Evolutionary conservation across 2,329 filamentous ascomycete species (phyloP).

Genomic region (Aspergillus tamarii): DNA sequence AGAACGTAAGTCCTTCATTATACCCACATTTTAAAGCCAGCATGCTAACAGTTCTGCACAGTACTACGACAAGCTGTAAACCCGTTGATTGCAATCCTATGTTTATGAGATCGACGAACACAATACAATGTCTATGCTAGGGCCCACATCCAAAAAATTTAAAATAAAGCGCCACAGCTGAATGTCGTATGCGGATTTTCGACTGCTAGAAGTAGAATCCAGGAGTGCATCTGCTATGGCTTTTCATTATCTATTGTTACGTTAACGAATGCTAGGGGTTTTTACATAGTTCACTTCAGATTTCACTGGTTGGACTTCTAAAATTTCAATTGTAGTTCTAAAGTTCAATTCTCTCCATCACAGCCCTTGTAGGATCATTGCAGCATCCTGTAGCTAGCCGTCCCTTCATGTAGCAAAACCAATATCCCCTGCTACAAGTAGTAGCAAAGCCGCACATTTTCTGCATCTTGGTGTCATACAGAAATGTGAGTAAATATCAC

Average conservation of each 20-base stretch:
- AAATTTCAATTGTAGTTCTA: constrained; percentile 32
- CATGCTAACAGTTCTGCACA: constrained; percentile 47
- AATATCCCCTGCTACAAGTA: too few species aligned
- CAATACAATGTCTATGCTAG: constrained; percentile 39
- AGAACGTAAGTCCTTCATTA: constrained; percentile 74
- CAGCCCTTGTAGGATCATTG: not conserved
- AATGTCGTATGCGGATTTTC: constrained; percentile 36
- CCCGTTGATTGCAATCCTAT: constrained; percentile 44
- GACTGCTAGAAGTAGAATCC: constrained; percentile 37
- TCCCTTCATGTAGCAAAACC: not conserved
- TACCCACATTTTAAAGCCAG: not conserved
- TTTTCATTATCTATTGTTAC: constrained; percentile 31
- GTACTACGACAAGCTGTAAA: constrained; percentile 99
- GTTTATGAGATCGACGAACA: constrained; percentile 49
- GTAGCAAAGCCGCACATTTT: not conserved
- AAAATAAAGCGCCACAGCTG: constrained; percentile 32
- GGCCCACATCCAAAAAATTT: constrained; percentile 28
- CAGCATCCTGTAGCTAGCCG: not conserved
- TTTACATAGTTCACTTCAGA: constrained; percentile 28
- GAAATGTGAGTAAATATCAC: constrained; percentile 10
- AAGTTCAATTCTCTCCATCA: constrained; percentile 9
- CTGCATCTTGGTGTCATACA: not conserved
- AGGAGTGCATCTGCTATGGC: constrained; percentile 34
- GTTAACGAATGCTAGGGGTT: constrained; percentile 33
- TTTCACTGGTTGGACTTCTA: constrained; percentile 31